These are phyloP conservation scores for Salix brachista DNA, from an alignment of 345 rosid species.

Conservation along the genomic window DNA sequence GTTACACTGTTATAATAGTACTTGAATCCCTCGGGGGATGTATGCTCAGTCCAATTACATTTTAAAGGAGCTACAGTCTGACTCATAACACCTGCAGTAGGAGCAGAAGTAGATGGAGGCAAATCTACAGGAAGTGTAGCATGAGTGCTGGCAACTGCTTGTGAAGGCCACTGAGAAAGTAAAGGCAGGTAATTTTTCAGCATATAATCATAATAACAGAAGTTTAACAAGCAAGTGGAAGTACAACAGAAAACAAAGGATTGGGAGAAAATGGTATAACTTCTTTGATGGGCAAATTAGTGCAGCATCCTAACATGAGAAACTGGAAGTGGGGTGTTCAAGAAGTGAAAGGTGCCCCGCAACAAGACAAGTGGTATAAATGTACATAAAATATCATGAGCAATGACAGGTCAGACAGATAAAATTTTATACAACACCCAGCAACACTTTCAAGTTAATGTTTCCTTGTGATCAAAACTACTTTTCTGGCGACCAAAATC, in stretches of 20 bases:
- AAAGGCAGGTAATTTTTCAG: conserved; percentile 13
- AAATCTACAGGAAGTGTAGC: conserved; percentile 42
- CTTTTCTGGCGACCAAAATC: background rate
- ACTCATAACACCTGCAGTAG: conserved; percentile 32
- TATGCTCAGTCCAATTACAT: conserved; percentile 94
- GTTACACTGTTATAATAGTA: conserved; percentile 82
- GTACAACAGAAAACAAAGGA: background rate
- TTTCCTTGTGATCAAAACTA: too few relatives aligned
- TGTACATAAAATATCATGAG: too few relatives aligned
- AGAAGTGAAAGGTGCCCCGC: too few relatives aligned
- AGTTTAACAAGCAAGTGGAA: background rate
- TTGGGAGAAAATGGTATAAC: too few relatives aligned
- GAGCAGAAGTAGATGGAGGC: conserved; percentile 36
- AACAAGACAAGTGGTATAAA: too few relatives aligned
- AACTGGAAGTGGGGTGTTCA: too few relatives aligned
- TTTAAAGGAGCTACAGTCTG: conserved; percentile 46
- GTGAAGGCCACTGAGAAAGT: conserved; percentile 56
- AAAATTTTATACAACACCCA: too few relatives aligned
- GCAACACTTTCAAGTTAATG: too few relatives aligned
- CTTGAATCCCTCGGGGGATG: conserved; percentile 94
- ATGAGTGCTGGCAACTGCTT: conserved; percentile 33
- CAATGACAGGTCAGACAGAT: too few relatives aligned
- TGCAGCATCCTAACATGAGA: too few relatives aligned
- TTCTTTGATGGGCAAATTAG: background rate
- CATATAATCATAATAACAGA: background rate